phyloP scores from a whole-genome alignment of 2,329 filamentous ascomycete species.

The Fusarium kyushuense region DNA sequence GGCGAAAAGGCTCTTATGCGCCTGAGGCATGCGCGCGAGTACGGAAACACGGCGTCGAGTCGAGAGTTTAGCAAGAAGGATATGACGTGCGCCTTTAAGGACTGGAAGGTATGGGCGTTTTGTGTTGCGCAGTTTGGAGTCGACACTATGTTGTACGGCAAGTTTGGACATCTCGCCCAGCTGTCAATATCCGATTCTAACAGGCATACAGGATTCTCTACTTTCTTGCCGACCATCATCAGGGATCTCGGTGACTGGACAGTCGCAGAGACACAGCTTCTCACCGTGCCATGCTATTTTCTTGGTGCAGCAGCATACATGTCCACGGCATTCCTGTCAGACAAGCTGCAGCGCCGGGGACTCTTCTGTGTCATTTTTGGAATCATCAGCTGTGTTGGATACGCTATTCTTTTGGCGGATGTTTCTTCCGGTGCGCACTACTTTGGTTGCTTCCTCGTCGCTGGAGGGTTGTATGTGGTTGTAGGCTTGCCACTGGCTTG shows the following conservation, averaged over 20 bases:
- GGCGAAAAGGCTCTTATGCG: constrained; percentile 75
- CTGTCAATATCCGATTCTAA: neutral
- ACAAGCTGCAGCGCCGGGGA: constrained; percentile 73
- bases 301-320: constrained; percentile 79
- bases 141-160: constrained; percentile 79
- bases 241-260: constrained; percentile 73
- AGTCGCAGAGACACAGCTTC: constrained; percentile 74
- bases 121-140: constrained; percentile 77
- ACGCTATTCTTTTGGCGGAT: constrained; percentile 74
- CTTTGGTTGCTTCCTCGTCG: constrained; percentile 81
- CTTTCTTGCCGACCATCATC: constrained; percentile 84
- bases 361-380: constrained; percentile 74
- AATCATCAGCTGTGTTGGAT: constrained; percentile 73
- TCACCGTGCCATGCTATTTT: constrained; percentile 83
- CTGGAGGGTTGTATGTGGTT: constrained; percentile 75
- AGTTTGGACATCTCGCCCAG: constrained; percentile 7
- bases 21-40: constrained; percentile 54
- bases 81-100: constrained; percentile 73
- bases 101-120: constrained; percentile 83
- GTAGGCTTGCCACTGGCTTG: constrained; percentile 69
- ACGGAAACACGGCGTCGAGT: constrained; percentile 62
- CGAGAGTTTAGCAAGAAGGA: constrained; percentile 67
- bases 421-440: constrained; percentile 74
- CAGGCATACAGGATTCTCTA: constrained; percentile 71
- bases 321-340: constrained; percentile 73